phyloP scores from a whole-genome alignment of 2,329 filamentous ascomycete species.

The Aspergillus versicolor region DNA sequence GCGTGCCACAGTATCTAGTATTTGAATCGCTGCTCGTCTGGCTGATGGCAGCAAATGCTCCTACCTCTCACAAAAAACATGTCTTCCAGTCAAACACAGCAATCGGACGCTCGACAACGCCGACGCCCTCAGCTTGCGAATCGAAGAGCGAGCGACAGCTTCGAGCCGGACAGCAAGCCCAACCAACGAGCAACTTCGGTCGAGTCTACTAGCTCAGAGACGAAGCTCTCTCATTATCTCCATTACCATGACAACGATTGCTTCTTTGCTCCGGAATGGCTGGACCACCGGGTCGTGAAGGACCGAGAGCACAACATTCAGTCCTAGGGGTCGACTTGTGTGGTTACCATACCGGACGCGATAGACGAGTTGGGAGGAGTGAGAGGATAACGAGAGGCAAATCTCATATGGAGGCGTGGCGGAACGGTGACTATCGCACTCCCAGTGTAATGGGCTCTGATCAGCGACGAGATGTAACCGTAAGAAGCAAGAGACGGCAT shows the following conservation, averaged over 20 bases:
- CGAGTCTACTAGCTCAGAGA: slow-evolving; percentile 16
- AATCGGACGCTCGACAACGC: not conserved
- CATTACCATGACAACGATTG: slow-evolving; percentile 37
- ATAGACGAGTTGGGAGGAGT: not conserved
- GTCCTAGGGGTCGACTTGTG: not conserved
- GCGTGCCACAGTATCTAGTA: slow-evolving; percentile 4
- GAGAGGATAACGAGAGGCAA: too few relatives aligned
- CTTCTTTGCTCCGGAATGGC: slow-evolving; percentile 34
- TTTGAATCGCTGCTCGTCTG: not conserved
- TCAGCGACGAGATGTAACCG: not conserved
- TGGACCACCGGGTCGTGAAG: slow-evolving; percentile 14
- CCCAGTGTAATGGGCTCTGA: not conserved
- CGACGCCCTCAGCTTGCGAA: not conserved
- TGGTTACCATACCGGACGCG: not conserved
- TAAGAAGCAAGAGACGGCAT: not conserved
- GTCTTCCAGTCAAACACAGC: slow-evolving; percentile 6
- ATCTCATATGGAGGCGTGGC: too few relatives aligned
- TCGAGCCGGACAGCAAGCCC: not conserved
- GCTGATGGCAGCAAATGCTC: not conserved
- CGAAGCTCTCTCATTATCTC: slow-evolving; percentile 31
- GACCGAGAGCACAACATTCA: not conserved
- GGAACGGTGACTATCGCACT: not conserved
- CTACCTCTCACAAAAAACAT: slow-evolving; percentile 5
- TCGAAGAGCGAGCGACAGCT: not conserved
- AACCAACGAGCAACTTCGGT: slow-evolving; percentile 5